Conservation (phyloP, 768 basidiomycete species). For the Dendrothele bispora region DNA sequence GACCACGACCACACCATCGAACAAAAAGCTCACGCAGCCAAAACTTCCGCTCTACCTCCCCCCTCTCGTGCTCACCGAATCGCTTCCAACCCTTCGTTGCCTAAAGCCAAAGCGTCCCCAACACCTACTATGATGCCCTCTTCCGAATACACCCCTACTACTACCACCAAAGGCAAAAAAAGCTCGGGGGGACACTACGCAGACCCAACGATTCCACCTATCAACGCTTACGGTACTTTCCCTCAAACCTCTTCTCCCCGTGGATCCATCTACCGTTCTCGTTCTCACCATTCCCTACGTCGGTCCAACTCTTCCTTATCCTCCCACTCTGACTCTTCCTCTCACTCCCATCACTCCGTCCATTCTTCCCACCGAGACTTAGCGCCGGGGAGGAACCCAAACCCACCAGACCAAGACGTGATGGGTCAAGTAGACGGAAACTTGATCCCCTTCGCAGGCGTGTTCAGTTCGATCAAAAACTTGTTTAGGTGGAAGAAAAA, state of each 20-base stretch:
- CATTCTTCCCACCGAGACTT: slow-evolving; percentile 5
- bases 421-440: slow-evolving; percentile 20
- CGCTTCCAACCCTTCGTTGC: slow-evolving; percentile 10
- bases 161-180: no score
- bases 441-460: slow-evolving; percentile 26
- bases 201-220: background rate
- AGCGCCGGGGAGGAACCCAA: slow-evolving; percentile 3
- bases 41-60: slow-evolving; percentile 1
- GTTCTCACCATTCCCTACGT: slow-evolving; percentile 5
- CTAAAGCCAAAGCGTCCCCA: background rate
- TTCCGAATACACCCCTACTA: slow-evolving; percentile 4
- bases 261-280: slow-evolving; percentile 4
- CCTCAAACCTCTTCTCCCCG: slow-evolving; percentile 1
- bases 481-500: slow-evolving; percentile 7
- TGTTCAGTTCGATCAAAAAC: slow-evolving; percentile 9
- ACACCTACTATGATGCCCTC: no score
- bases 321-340: no score
- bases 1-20: slow-evolving; percentile 11
- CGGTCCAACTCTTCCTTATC: background rate
- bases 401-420: slow-evolving; percentile 7
- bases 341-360: background rate
- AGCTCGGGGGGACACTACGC: background rate
- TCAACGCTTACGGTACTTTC: slow-evolving; percentile 10
- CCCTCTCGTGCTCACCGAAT: slow-evolving; percentile 8
- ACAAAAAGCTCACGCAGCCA: slow-evolving; percentile 8